Percentiles rank a stretch among this genome's conserved stretches.
Conservation (phyloP, 257 asterid species). For the Gentiana straminea region DNA sequence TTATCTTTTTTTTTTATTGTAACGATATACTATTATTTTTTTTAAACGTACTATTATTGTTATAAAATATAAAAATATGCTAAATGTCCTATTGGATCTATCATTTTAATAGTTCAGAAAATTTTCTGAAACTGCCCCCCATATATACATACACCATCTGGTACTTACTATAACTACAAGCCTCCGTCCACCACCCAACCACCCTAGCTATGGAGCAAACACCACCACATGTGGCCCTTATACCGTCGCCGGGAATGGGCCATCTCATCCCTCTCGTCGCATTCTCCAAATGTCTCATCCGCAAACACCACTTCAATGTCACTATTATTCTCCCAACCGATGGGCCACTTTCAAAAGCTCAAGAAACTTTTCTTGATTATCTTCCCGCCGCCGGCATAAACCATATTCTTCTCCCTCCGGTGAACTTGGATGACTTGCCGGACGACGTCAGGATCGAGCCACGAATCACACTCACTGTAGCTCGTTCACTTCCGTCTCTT, state of each 20-base stretch:
- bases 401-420: conserved; percentile 20
- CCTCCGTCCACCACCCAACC: too few species aligned
- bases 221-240: conserved; percentile 24
- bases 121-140: too few species aligned
- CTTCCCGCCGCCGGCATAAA: conserved; percentile 31
- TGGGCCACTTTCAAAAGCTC: conserved; percentile 40
- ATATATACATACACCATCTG: too few species aligned
- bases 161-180: too few species aligned
- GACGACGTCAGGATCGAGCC: conserved; percentile 18
- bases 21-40: too few species aligned
- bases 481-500: conserved; percentile 22
- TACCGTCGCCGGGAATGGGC: conserved; percentile 46
- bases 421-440: conserved; percentile 17
- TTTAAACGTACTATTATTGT: too few species aligned
- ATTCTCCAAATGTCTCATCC: conserved; percentile 24
- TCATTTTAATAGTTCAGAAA: too few species aligned
- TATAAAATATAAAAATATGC: too few species aligned
- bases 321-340: conserved; percentile 31
- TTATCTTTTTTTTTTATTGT: too few species aligned
- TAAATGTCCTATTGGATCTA: too few species aligned
- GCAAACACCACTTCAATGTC: conserved; percentile 17
- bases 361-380: conserved; percentile 30
- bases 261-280: conserved; percentile 30
- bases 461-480: conserved; percentile 10
- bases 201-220: not conserved